Evolutionary conservation across 805 yeast genomes (phyloP).

Genomic region (Groenewaldozyma salmanticensis): DNA sequence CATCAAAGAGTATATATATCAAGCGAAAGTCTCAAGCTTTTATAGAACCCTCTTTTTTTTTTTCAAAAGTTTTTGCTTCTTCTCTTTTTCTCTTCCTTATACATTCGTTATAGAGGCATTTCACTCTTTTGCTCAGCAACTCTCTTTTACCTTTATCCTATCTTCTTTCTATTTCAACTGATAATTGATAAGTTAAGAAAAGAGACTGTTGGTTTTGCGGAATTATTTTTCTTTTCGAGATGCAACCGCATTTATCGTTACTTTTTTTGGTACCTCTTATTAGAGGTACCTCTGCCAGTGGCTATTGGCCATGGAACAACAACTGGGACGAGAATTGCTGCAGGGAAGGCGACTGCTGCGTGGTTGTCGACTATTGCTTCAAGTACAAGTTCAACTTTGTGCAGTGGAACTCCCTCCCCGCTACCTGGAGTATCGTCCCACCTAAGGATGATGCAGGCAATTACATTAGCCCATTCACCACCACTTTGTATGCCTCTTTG

Average conservation of each 20-base stretch:
- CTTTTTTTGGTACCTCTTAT: slow-evolving; percentile 18
- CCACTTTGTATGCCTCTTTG: slow-evolving; percentile 27
- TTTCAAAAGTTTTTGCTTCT: no score
- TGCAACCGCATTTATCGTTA: slow-evolving; percentile 65
- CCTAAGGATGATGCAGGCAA: slow-evolving; percentile 13
- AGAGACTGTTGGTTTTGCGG: no score
- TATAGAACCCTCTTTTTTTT: no score
- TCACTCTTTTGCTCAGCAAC: no score
- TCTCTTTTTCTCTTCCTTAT: no score
- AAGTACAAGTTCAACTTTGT: slow-evolving; percentile 15
- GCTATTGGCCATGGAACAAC: slow-evolving; percentile 1
- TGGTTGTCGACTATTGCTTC: slow-evolving; percentile 18
- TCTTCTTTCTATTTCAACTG: no score
- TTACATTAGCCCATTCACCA: slow-evolving; percentile 14
- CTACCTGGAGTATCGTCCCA: slow-evolving; percentile 20
- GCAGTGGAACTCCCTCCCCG: slow-evolving; percentile 7
- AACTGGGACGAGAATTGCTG: background rate
- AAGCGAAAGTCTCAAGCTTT: no score
- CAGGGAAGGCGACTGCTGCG: slow-evolving; percentile 22
- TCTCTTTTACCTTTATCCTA: no score
- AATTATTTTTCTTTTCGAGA: slow-evolving; percentile 24
- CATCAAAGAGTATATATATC: no score
- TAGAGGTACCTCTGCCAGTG: slow-evolving; percentile 1
- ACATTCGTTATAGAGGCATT: no score
- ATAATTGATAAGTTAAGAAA: no score